These are phyloP conservation scores for Diplotaxis tenuifolia DNA, from an alignment of 345 rosid species.

Conservation along the genomic window DNA sequence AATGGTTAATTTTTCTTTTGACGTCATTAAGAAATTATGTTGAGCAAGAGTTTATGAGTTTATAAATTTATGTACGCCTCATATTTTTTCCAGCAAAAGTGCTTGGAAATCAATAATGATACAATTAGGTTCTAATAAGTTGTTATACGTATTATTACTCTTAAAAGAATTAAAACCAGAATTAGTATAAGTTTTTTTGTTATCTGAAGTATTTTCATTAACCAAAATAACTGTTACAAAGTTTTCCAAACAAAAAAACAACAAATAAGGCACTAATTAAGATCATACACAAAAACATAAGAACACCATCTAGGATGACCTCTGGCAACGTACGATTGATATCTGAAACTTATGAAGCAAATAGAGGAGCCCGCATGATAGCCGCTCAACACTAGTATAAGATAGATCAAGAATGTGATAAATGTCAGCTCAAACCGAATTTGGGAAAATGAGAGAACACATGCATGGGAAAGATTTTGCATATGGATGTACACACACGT, in stretches of 20 bases:
- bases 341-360: too few species aligned
- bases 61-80: too few species aligned
- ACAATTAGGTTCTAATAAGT: background rate
- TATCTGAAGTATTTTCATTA: too few species aligned
- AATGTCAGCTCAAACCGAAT: conserved; percentile 4
- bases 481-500: conserved; percentile 34
- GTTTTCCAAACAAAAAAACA: too few species aligned
- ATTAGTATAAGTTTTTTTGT: background rate
- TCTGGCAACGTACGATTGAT: too few species aligned
- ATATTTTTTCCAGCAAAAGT: background rate
- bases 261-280: too few species aligned
- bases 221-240: too few species aligned
- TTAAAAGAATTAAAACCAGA: background rate
- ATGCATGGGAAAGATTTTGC: conserved; percentile 24
- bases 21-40: background rate
- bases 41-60: background rate
- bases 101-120: background rate
- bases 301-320: too few species aligned
- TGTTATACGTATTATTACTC: background rate
- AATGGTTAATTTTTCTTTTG: background rate
- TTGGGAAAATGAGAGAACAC: conserved; percentile 20
- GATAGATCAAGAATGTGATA: conserved; percentile 9
- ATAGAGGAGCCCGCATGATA: too few species aligned
- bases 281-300: too few species aligned
- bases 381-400: too few species aligned